These are phyloP conservation scores for Zea mays DNA, from an alignment of 176 grass and related monocot species.

Conservation along the genomic window Zm-B73-REFERENCE-NAM-5.0 NC_050103.1:78704501-78705000, in stretches of 20 bases:
- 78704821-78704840: slow-evolving; percentile 41
- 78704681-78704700: too few relatives aligned
- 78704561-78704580: too few relatives aligned
- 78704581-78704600: too few relatives aligned
- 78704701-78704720: not conserved
- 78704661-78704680: not conserved
- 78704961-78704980: not conserved
- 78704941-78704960: too few relatives aligned
- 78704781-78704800: slow-evolving; percentile 44
- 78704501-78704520: too few relatives aligned
- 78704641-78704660: not conserved
- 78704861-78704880: slow-evolving; percentile 61
- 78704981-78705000: not conserved
- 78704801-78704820: slow-evolving; percentile 46
- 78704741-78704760: slow-evolving; percentile 25
- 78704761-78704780: slow-evolving; percentile 11
- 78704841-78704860: slow-evolving; percentile 60
- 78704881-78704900: slow-evolving; percentile 37
- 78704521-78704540: too few relatives aligned
- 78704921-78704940: not conserved
- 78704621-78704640: not conserved
- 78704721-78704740: slow-evolving; percentile 1
- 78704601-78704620: not conserved
- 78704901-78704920: slow-evolving; percentile 43
- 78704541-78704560: too few relatives aligned